Evolutionary conservation across 495 filamentous ascomycete species (phyloP).

Genomic region (Aspergillus mulundensis): DNA sequence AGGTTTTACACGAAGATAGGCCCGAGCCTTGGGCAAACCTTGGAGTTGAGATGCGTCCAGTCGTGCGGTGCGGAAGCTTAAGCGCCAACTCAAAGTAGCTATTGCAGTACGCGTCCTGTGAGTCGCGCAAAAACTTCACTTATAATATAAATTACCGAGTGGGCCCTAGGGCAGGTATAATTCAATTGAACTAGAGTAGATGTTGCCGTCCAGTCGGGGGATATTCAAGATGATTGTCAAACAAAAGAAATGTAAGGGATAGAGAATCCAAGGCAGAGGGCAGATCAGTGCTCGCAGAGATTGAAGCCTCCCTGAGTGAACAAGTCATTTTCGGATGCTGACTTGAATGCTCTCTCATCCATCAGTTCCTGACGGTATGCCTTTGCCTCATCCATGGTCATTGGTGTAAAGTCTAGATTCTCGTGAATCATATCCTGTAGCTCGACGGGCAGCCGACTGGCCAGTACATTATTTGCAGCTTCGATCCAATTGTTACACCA

Average conservation of each 20-base stretch:
- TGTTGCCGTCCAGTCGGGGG: not conserved
- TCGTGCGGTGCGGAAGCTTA: not conserved
- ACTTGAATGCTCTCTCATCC: slow-evolving; percentile 26
- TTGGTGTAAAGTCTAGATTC: slow-evolving; percentile 24
- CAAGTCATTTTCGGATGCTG: not conserved
- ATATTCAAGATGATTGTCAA: not conserved
- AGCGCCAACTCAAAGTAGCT: not conserved
- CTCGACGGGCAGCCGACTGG: slow-evolving; percentile 22
- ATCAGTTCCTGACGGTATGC: slow-evolving; percentile 47
- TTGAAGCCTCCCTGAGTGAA: slow-evolving; percentile 20
- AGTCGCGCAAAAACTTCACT: too few relatives aligned
- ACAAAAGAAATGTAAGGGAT: not conserved
- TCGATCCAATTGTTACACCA: slow-evolving; percentile 18
- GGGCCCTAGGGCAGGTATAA: not conserved
- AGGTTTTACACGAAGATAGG: not conserved
- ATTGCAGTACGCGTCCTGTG: not conserved
- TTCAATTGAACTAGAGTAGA: not conserved
- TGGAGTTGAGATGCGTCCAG: not conserved
- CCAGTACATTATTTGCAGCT: slow-evolving; percentile 12
- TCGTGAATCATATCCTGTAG: slow-evolving; percentile 33
- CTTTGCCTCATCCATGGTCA: slow-evolving; percentile 32
- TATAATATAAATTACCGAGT: too few relatives aligned
- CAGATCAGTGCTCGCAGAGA: slow-evolving; percentile 27
- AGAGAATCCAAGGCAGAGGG: not conserved
- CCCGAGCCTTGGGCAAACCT: not conserved